Conservation (phyloP, 257 asterid species). For the Solanum boliviense region DNA sequence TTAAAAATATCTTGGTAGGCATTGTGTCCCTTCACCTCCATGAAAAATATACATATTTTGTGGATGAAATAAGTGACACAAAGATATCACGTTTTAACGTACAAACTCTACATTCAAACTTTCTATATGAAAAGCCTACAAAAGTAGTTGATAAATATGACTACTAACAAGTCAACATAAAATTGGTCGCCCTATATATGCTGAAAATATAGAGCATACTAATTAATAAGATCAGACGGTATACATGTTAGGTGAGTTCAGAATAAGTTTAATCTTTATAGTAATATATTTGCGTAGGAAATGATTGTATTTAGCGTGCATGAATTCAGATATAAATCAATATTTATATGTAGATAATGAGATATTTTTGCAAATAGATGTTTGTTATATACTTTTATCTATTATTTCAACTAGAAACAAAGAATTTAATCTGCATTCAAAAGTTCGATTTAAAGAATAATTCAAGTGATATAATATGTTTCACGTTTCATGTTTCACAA, state of each 20-base stretch:
- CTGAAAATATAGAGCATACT: not conserved
- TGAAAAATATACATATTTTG: not conserved
- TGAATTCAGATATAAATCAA: not conserved
- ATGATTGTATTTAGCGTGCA: not conserved
- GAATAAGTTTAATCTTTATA: not conserved
- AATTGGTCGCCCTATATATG: not conserved
- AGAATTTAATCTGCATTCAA: not conserved
- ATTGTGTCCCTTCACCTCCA: not conserved
- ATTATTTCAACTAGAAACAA: not conserved
- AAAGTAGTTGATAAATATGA: not conserved
- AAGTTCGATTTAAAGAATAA: not conserved
- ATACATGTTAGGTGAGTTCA: not conserved
- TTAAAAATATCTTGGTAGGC: not conserved
- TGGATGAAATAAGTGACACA: not conserved
- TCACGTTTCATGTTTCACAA: not conserved
- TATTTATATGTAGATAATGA: not conserved
- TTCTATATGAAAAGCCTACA: not conserved
- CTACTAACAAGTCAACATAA: not conserved
- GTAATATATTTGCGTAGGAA: not conserved
- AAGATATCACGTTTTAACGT: not conserved
- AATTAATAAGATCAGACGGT: not conserved
- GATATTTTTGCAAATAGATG: not conserved
- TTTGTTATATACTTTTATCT: not conserved
- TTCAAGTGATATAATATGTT: not conserved
- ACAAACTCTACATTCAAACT: not conserved